Conservation (phyloP, 2,329 filamentous ascomycete genomes). For the Chrysoporthe puriensis region DNA sequence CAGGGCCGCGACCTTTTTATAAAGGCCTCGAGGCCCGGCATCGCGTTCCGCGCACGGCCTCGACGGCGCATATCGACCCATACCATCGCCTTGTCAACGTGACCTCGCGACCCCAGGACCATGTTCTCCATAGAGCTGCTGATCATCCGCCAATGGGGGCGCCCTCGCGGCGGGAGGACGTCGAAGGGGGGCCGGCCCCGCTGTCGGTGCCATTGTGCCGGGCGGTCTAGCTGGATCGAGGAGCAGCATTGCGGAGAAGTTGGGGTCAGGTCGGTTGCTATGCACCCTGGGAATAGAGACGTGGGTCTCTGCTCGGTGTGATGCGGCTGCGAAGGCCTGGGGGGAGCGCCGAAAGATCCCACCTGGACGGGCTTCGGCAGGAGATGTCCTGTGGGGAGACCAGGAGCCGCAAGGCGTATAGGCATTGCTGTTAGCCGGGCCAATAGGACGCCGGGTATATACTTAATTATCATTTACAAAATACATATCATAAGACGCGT, state of each 20-base stretch:
- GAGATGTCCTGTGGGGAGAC: neutral
- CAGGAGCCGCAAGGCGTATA: neutral
- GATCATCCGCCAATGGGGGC: neutral
- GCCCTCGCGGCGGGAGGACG: neutral
- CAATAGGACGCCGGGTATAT: neutral
- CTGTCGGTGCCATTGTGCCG: conserved; percentile 10
- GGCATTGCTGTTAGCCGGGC: neutral
- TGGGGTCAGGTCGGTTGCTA: conserved; percentile 9
- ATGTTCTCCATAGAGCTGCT: neutral
- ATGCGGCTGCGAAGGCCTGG: neutral
- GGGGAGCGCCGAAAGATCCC: neutral
- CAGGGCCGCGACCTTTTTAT: neutral
- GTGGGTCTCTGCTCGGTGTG: conserved; percentile 8
- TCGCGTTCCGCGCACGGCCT: neutral
- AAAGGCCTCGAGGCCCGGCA: neutral
- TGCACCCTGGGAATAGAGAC: neutral
- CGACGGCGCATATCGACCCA: neutral
- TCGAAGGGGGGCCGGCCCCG: neutral
- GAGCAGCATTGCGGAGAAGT: conserved; percentile 14
- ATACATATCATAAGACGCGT: neutral
- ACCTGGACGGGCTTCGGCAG: neutral
- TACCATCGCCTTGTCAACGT: neutral
- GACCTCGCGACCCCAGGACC: neutral
- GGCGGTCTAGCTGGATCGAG: conserved; percentile 7
- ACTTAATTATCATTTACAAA: conserved; percentile 1